These are phyloP conservation scores for Porcisia hertigi DNA, from an alignment of 208 protist species.

Conservation along the genomic window DNA sequence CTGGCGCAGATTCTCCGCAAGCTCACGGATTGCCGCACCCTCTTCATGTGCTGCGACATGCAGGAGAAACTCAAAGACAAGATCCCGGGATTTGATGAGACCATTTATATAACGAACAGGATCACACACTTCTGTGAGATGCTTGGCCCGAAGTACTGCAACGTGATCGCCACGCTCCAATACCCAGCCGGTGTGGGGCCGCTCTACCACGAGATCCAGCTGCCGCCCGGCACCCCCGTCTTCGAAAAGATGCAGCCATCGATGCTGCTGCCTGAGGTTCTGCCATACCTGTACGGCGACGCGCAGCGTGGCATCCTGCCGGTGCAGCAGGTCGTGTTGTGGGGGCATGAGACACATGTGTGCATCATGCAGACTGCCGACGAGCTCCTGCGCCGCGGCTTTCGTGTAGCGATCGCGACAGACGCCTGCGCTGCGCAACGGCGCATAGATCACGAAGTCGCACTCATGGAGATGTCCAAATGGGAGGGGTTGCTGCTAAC, in stretches of 20 bases:
- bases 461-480: conserved; percentile 41
- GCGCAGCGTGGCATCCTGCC: conserved; percentile 31
- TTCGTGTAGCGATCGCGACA: conserved; percentile 48
- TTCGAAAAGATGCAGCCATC: conserved; percentile 67
- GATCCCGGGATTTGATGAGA: conserved; percentile 48
- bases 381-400: conserved; percentile 50
- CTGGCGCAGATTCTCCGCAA: conserved; percentile 1
- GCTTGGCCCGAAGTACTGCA: conserved; percentile 31
- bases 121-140: conserved; percentile 43
- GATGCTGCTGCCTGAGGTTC: conserved; percentile 58
- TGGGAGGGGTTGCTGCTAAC: conserved; percentile 47
- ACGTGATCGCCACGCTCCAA: conserved; percentile 63
- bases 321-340: conserved; percentile 74
- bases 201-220: conserved; percentile 42
- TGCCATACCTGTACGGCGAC: conserved; percentile 47
- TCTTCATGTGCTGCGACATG: conserved; percentile 83
- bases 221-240: conserved; percentile 41
- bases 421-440: conserved; percentile 58
- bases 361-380: conserved; percentile 75
- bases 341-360: conserved; percentile 76
- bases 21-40: conserved; percentile 39
- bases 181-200: conserved; percentile 55
- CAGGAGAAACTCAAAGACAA: conserved; percentile 57
- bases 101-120: conserved; percentile 53
- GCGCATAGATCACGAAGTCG: conserved; percentile 41